phyloP scores from a whole-genome alignment of 1,139 yeast genomes.

The Zhuliangozyma blackwelliae region DNA sequence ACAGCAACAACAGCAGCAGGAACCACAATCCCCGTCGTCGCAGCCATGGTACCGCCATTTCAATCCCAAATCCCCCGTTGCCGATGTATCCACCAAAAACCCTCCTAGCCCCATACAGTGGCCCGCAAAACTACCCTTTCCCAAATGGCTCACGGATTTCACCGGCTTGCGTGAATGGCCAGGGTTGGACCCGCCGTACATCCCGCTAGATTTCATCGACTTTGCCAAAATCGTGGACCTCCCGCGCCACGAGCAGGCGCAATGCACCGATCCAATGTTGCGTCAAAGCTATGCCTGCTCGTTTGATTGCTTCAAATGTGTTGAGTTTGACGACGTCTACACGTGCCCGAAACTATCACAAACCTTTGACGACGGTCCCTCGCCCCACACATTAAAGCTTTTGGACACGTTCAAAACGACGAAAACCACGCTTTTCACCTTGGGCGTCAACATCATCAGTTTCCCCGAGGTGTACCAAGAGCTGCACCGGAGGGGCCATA shows the following conservation, averaged over 20 bases:
- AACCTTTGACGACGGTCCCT: slow-evolving; percentile 95
- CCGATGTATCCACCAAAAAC: no score
- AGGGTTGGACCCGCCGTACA: slow-evolving; percentile 77
- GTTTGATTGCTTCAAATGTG: slow-evolving; percentile 82
- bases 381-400: slow-evolving; percentile 61
- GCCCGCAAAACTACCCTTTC: slow-evolving; percentile 45
- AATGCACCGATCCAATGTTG: slow-evolving; percentile 38
- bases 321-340: slow-evolving; percentile 67
- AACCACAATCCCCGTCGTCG: no score
- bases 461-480: slow-evolving; percentile 68
- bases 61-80: no score
- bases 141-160: slow-evolving; percentile 70
- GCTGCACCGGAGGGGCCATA: slow-evolving; percentile 61
- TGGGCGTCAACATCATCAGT: slow-evolving; percentile 75
- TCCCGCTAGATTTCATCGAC: slow-evolving; percentile 70
- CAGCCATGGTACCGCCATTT: no score
- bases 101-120: slow-evolving; percentile 9
- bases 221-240: slow-evolving; percentile 40
- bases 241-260: slow-evolving; percentile 53
- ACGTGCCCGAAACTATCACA: slow-evolving; percentile 76
- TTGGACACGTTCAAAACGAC: slow-evolving; percentile 39
- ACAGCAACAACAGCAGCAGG: no score
- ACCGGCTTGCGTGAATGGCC: slow-evolving; percentile 84
- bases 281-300: slow-evolving; percentile 53
- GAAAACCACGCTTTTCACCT: slow-evolving; percentile 74